Conservation (phyloP, 257 asterid species). For the Misopates orontium region DNA sequence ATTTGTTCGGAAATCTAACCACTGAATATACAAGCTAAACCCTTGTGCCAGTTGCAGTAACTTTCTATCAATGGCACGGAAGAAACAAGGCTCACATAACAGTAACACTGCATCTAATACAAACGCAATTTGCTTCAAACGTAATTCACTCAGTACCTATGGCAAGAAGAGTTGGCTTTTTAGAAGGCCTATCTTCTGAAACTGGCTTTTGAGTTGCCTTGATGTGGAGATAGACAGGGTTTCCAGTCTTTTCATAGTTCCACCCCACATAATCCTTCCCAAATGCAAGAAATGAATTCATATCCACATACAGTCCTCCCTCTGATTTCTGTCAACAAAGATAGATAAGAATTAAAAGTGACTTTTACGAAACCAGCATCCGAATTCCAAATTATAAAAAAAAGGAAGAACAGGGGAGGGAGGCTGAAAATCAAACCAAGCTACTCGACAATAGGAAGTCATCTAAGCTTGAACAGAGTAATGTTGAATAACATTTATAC, state of each 20-base stretch:
- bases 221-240: constrained; percentile 87
- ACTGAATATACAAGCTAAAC: neutral
- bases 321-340: constrained; percentile 65
- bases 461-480: no score
- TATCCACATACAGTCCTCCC: constrained; percentile 88
- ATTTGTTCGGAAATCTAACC: neutral
- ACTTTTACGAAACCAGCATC: no score
- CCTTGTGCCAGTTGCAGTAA: neutral
- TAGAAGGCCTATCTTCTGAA: constrained; percentile 87
- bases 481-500: no score
- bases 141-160: constrained; percentile 56
- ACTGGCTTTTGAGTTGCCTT: constrained; percentile 62
- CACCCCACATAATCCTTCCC: constrained; percentile 89
- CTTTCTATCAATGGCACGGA: neutral
- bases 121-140: constrained; percentile 8
- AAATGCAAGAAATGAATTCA: constrained; percentile 86
- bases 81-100: neutral
- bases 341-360: neutral
- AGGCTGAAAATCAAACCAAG: no score
- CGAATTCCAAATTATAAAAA: no score
- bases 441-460: no score
- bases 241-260: constrained; percentile 89
- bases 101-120: constrained; percentile 13
- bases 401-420: no score
- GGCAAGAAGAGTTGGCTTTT: constrained; percentile 92